Evolutionary conservation across 805 yeast genomes (phyloP), one percentile per base, ranked within the genome.

Genomic region (Tetrapisispora arboricola): DNA sequence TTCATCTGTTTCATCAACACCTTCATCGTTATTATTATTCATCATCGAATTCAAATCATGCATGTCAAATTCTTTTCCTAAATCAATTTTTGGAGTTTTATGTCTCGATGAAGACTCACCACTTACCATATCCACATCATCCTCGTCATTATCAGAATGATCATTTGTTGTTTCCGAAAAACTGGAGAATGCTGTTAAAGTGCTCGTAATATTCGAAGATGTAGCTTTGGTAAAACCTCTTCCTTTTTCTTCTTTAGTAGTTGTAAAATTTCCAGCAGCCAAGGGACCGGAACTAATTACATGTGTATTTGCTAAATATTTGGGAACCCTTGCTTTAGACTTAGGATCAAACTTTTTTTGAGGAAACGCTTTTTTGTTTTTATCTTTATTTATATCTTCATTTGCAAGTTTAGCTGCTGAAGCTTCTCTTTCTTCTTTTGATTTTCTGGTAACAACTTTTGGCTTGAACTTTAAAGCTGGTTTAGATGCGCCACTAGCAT

Each of bases 361-460:
- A 6, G 27, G 17, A 17, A 34, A 34, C 11, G 36, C 42, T 25
- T 49, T 48, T 33, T 48, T 50, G 35, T 49, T 54, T 18, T 46
- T 47, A 22, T 42, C 40, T 5, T 40, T 45, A 18, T 30, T 29
- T 7, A 38, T 33, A 32, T 47, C 53, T 47, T 50, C 51, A 44
- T 46, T 42, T 50, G 53, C 65, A 44, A 70, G 64, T 48, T 68
- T 72, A 4, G 87, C 86, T 0, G 87, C 88, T 41, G 75, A 73
- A 21, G 83, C 78, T 18, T 78, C 95, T 58, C 95, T 68, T 50
- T 86, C 95, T 50, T 84, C 88, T 50, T 84, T 80, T 10, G 86
- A 66, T 57, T 85, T 77, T 61, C 96, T 70, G 0, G 87, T 87
- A 32, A 88, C 95, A 2, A 71, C 80, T 60, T 88, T 88, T 2